Evolutionary conservation across 352 stramenopile species (phyloP).

Genomic region (Aphanomyces astaci): DNA sequence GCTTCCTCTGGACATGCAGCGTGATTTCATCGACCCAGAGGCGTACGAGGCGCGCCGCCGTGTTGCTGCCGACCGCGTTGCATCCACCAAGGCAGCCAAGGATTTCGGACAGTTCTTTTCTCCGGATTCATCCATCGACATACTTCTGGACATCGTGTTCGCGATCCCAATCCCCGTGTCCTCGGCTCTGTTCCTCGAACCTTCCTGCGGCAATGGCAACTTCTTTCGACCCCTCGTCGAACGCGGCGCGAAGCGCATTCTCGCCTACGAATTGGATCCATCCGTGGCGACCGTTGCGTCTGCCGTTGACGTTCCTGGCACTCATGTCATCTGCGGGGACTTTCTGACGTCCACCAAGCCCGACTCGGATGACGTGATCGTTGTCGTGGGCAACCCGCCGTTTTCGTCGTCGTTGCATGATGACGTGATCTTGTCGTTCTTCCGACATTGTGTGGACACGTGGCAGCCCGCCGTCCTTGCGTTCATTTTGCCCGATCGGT

Average conservation of each 20-base stretch:
- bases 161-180: constrained; percentile 2
- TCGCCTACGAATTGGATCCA: constrained; percentile 57
- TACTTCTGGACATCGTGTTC: constrained; percentile 32
- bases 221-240: constrained; percentile 39
- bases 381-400: constrained; percentile 61
- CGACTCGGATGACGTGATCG: constrained; percentile 23
- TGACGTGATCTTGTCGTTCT: constrained; percentile 53
- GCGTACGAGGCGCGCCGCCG: constrained; percentile 34
- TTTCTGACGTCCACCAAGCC: constrained; percentile 40
- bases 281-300: constrained; percentile 26
- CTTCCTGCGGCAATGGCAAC: constrained; percentile 60
- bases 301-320: background rate
- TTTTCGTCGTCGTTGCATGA: constrained; percentile 38
- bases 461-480: constrained; percentile 48
- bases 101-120: constrained; percentile 74
- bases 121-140: constrained; percentile 34
- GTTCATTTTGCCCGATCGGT: constrained; percentile 67
- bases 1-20: constrained; percentile 27
- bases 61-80: constrained; percentile 18
- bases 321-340: constrained; percentile 24
- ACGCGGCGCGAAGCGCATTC: constrained; percentile 34
- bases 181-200: constrained; percentile 49
- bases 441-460: constrained; percentile 36
- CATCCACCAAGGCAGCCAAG: constrained; percentile 34
- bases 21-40: constrained; percentile 44